Evolutionary conservation across 164 flowering plant genomes (phyloP).

Genomic region (Kingdonia uniflora): DNA sequence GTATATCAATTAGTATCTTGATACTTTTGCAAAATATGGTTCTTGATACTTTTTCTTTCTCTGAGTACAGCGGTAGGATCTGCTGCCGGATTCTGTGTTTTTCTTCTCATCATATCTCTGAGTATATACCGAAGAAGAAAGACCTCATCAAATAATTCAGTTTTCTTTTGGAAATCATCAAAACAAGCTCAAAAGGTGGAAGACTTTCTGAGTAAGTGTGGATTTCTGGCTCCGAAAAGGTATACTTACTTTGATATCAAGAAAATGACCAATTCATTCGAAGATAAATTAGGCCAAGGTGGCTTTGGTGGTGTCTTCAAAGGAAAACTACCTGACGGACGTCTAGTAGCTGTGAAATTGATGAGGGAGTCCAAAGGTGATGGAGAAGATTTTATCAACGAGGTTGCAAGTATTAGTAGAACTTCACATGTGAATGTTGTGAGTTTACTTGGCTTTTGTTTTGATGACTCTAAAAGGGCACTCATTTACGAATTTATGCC

Average conservation of each 20-base stretch:
- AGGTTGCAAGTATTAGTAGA: slow-evolving; percentile 25
- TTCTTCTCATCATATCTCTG: no score
- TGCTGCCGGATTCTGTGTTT: no score
- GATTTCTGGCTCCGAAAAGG: slow-evolving; percentile 15
- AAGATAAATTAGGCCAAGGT: slow-evolving; percentile 32
- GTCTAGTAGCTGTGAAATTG: slow-evolving; percentile 29
- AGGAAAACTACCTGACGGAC: slow-evolving; percentile 23
- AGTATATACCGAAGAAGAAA: neutral
- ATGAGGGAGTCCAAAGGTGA: slow-evolving; percentile 19
- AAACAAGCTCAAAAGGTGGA: neutral
- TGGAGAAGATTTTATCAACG: slow-evolving; percentile 31
- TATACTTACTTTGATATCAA: slow-evolving; percentile 22
- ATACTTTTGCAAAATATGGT: no score
- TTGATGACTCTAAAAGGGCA: slow-evolving; percentile 25
- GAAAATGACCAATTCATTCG: slow-evolving; percentile 30
- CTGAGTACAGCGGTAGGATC: no score
- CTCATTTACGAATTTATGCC: slow-evolving; percentile 34
- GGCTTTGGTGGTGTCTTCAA: slow-evolving; percentile 39
- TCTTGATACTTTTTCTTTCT: no score
- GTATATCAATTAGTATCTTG: no score
- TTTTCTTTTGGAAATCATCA: neutral
- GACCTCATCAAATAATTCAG: neutral
- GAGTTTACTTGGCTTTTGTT: slow-evolving; percentile 23
- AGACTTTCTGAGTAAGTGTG: slow-evolving; percentile 14
- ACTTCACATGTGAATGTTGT: slow-evolving; percentile 38